These are phyloP conservation scores for Talaromyces sp. DNA, from an alignment of 2,329 filamentous ascomycete species.

Conservation along the genomic window DNA sequence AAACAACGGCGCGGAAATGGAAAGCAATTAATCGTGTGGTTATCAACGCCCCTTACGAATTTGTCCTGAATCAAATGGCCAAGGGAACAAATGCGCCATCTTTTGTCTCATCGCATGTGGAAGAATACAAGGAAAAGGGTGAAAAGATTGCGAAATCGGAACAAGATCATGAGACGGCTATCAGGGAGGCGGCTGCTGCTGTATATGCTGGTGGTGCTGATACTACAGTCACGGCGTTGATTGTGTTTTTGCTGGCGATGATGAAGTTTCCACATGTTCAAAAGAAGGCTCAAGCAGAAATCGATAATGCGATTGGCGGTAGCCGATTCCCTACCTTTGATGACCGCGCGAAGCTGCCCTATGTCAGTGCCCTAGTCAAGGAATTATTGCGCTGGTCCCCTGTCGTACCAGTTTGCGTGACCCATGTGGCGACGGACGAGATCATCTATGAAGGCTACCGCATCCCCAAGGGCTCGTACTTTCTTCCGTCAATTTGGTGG, in stretches of 20 bases:
- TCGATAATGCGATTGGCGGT: conserved; percentile 26
- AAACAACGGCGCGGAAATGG: conserved; percentile 37
- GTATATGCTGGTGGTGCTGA: conserved; percentile 42
- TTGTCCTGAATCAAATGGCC: conserved; percentile 36
- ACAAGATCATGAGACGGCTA: conserved; percentile 27
- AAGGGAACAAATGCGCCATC: conserved; percentile 28
- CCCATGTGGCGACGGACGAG: conserved; percentile 19
- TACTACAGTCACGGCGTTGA: conserved; percentile 41
- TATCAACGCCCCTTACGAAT: conserved; percentile 39
- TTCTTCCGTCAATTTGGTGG: conserved; percentile 30
- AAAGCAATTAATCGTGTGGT: conserved; percentile 26
- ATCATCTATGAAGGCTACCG: conserved; percentile 16
- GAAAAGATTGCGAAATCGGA: conserved; percentile 27
- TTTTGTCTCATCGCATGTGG: conserved; percentile 31
- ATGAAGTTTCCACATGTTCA: conserved; percentile 47
- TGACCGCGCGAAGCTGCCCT: conserved; percentile 30
- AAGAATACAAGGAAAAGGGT: conserved; percentile 22
- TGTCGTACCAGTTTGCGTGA: conserved; percentile 18
- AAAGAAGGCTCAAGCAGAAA: conserved; percentile 44
- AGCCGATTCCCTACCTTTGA: conserved; percentile 28
- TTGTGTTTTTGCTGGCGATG: conserved; percentile 49
- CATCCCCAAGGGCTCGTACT: conserved; percentile 27
- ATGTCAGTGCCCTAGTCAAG: conserved; percentile 26
- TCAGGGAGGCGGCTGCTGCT: conserved; percentile 40
- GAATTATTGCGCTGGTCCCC: conserved; percentile 25